Conservation (phyloP, 169 alveolate genomes). For the Blepharisma undulans region DNA sequence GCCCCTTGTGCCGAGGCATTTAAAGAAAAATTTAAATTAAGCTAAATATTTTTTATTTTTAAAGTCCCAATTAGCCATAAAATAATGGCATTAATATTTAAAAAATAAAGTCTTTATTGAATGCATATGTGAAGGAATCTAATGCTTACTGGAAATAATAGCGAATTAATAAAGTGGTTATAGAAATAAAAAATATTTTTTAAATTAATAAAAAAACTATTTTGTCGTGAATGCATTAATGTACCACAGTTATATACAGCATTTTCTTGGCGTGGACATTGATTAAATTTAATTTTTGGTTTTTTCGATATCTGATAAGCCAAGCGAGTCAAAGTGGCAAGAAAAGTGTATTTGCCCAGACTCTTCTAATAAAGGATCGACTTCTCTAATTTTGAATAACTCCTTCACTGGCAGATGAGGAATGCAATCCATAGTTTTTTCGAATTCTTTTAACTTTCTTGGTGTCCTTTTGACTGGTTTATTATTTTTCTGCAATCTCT, state of each 20-base stretch:
- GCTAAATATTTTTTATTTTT: background rate
- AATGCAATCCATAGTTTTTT: background rate
- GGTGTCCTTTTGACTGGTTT: background rate
- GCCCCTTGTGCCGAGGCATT: conserved; percentile 6
- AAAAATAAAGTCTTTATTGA: background rate
- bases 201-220: background rate
- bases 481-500: background rate
- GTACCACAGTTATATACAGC: background rate
- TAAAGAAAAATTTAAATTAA: too few relatives aligned
- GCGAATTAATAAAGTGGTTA: background rate
- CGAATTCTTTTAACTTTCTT: background rate
- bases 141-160: too few relatives aligned
- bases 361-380: background rate
- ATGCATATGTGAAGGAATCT: background rate
- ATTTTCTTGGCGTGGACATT: background rate
- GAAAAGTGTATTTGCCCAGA: background rate
- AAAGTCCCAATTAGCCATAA: background rate
- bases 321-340: background rate
- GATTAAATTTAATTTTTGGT: background rate
- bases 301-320: background rate
- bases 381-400: background rate
- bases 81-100: background rate
- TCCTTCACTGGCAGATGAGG: background rate
- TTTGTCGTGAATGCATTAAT: background rate
- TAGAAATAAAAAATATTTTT: too few relatives aligned